Evolutionary conservation across 2,329 filamentous ascomycete genomes (phyloP), one percentile per base, ranked within the genome.

Genomic region (Cercospora zeae-maydis): DNA sequence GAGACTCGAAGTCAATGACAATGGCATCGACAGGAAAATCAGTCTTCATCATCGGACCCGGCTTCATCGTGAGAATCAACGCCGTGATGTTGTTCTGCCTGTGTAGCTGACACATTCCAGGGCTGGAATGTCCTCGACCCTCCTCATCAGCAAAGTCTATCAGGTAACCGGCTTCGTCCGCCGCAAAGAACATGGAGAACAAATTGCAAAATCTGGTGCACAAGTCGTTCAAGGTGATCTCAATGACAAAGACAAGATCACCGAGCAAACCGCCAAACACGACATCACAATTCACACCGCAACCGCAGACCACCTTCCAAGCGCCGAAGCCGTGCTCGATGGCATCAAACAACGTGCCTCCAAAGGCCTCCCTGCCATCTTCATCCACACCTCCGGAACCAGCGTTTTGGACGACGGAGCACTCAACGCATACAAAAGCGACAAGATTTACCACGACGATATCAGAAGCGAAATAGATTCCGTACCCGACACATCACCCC

Each of bases 211-310:
- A 2, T 76, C 73, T 1, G 79, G 78, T 2, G 71, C 75, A n/a
- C 65, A 74, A 9, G 73, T 74, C 2, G 71, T 82, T 11, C 65
- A 76, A 37, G 79, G 78, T n/a, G 74, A 75, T 39, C 68, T 82
- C 4, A 72, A 79, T 53, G 78, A 82, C 64, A 73, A 72, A 13
- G 67, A 72, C 1, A 65, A 78, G 14, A 79, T 81, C 67, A 71
- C 72, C 5, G 70, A 78, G 36, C 72, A 79, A 16, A 70, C 75
- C 1, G 54, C 71, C 2, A 63, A 74, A 21, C 74, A 74, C 64
- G 80, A 83, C 56, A 77, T 81, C 8, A 72, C 79, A 37, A 73
- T 83, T 59, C 80, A 83, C 70, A 81, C 78, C 19, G 81, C 81
- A 11, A 81, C 79, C 3, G 79, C 80, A 3, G 81, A 83, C 70